These are phyloP conservation scores for Trypanosoma lewisi DNA, from an alignment of 208 protist genomes.

Conservation along the genomic window DNA sequence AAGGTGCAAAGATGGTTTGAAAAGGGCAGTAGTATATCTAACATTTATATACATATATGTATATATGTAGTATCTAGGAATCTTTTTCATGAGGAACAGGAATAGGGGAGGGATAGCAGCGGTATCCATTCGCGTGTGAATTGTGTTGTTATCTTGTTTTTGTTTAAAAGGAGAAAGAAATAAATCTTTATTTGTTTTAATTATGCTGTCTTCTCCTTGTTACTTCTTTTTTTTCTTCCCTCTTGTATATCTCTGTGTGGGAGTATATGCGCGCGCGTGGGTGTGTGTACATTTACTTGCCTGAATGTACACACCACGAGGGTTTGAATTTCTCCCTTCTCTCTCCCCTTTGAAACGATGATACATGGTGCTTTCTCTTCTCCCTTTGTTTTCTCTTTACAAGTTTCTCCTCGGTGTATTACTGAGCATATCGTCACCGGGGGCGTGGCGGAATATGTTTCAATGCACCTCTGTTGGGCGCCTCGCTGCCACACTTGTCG, in stretches of 20 bases:
- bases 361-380: too few relatives aligned
- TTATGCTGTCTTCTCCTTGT: slow-evolving; percentile 7
- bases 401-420: slow-evolving; percentile 2
- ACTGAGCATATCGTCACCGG: background rate
- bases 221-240: slow-evolving; percentile 1
- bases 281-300: background rate
- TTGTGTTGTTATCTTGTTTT: slow-evolving; percentile 6
- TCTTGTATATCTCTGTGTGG: background rate
- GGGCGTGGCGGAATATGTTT: slow-evolving; percentile 16
- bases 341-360: too few relatives aligned
- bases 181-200: slow-evolving; percentile 20
- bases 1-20: background rate
- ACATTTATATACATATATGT: too few relatives aligned
- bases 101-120: slow-evolving; percentile 22
- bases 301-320: too few relatives aligned
- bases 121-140: slow-evolving; percentile 3
- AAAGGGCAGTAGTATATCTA: too few relatives aligned
- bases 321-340: too few relatives aligned
- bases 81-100: slow-evolving; percentile 16
- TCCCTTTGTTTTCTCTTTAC: slow-evolving; percentile 15
- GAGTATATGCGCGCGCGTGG: background rate
- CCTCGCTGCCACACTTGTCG: slow-evolving; percentile 17
- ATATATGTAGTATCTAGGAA: slow-evolving; percentile 16
- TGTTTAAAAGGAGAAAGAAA: slow-evolving; percentile 21
- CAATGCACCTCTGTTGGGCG: slow-evolving; percentile 13